Evolutionary conservation across 2,329 filamentous ascomycete genomes (phyloP).

Genomic region (Elsinoe australis): DNA sequence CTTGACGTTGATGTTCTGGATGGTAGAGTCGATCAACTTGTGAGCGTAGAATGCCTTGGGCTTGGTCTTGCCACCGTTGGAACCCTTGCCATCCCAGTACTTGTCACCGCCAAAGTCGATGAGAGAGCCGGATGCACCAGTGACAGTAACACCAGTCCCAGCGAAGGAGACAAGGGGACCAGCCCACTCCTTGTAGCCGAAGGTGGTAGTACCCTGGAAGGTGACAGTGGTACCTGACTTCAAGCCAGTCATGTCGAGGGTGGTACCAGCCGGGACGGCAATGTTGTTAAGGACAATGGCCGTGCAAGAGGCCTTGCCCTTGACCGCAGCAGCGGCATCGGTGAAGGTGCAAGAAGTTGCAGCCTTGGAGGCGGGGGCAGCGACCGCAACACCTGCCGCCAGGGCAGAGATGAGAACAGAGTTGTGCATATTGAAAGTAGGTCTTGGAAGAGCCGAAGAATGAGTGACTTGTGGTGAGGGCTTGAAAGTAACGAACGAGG

Average conservation of each 20-base stretch:
- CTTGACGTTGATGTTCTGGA: constrained; percentile 45
- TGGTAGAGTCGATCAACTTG: constrained; percentile 43
- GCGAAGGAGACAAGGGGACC: constrained; percentile 57
- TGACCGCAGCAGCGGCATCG: constrained; percentile 19
- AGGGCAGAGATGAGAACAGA: constrained; percentile 19
- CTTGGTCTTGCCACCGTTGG: constrained; percentile 55
- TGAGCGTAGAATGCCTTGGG: constrained; percentile 57
- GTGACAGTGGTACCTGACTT: constrained; percentile 40
- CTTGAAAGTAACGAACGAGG: neutral
- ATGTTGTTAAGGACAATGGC: constrained; percentile 35
- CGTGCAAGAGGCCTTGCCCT: constrained; percentile 26
- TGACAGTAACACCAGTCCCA: constrained; percentile 49
- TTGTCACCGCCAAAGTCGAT: constrained; percentile 50
- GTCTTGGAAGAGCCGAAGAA: constrained; percentile 14
- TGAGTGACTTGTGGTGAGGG: constrained; percentile 18
- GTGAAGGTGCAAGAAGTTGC: constrained; percentile 20
- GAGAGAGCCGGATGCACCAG: constrained; percentile 44
- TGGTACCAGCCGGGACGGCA: constrained; percentile 32
- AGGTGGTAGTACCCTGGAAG: constrained; percentile 60
- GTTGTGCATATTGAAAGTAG: constrained; percentile 14
- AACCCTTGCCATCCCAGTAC: constrained; percentile 57
- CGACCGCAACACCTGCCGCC: constrained; percentile 16
- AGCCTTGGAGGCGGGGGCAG: constrained; percentile 17
- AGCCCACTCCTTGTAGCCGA: constrained; percentile 57
- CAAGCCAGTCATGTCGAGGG: constrained; percentile 33